Conservation (phyloP, 2,329 filamentous ascomycete genomes). For the Botrytis medusae region DNA sequence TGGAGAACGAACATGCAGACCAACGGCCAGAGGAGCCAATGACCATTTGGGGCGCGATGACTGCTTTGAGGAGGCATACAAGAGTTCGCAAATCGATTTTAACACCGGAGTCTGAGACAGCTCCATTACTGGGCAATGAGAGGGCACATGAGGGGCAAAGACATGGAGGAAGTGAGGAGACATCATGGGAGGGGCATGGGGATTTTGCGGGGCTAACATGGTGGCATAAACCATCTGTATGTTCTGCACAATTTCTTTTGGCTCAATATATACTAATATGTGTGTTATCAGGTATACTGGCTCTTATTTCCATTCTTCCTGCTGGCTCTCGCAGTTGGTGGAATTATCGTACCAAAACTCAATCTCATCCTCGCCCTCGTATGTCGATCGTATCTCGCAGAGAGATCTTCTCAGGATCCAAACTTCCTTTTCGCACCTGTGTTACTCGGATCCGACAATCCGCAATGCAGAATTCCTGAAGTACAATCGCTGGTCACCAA, state of each 20-base stretch:
- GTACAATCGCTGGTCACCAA: constrained; percentile 75
- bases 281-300: constrained; percentile 68
- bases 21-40: constrained; percentile 1
- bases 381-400: constrained; percentile 78
- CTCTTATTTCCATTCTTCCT: constrained; percentile 76
- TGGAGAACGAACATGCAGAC: constrained; percentile 7
- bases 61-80: constrained; percentile 32
- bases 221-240: constrained; percentile 63
- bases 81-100: constrained; percentile 21
- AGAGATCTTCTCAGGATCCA: constrained; percentile 60
- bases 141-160: constrained; percentile 13
- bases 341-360: constrained; percentile 79
- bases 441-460: constrained; percentile 66
- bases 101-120: constrained; percentile 23
- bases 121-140: constrained; percentile 34
- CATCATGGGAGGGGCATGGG: constrained; percentile 50
- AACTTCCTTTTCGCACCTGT: constrained; percentile 62
- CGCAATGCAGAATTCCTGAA: constrained; percentile 75
- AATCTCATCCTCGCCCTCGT: constrained; percentile 84
- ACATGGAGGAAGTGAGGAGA: constrained; percentile 22
- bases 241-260: constrained; percentile 34
- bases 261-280: constrained; percentile 34
- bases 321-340: constrained; percentile 83
- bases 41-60: constrained; percentile 32
- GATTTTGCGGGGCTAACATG: constrained; percentile 63